Evolutionary conservation across 2,329 filamentous ascomycete genomes (phyloP).

Genomic region (Trichoderma sp.): DNA sequence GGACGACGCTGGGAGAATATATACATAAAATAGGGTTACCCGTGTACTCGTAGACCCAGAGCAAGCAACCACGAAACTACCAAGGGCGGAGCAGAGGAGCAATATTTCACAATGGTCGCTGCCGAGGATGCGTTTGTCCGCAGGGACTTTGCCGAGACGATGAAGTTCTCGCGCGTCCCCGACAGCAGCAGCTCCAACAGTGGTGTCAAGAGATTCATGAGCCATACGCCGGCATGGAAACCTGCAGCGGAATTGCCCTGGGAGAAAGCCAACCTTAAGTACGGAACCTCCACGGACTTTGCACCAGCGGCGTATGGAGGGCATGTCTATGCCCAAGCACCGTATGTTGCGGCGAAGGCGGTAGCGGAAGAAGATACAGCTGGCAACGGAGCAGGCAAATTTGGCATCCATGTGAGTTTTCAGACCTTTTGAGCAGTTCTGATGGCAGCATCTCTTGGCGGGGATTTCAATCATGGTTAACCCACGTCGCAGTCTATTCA

Average conservation of each 20-base stretch:
- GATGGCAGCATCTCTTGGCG: background rate
- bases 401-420: slow-evolving; percentile 47
- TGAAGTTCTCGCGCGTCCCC: slow-evolving; percentile 37
- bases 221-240: slow-evolving; percentile 41
- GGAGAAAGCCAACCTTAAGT: slow-evolving; percentile 31
- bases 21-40: background rate
- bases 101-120: background rate
- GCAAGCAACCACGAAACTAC: background rate
- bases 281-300: background rate
- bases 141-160: slow-evolving; percentile 38
- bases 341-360: slow-evolving; percentile 43
- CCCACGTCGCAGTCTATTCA: slow-evolving; percentile 53
- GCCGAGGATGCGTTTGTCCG: slow-evolving; percentile 28
- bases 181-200: slow-evolving; percentile 17
- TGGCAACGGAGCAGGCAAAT: slow-evolving; percentile 29
- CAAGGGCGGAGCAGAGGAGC: background rate
- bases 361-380: slow-evolving; percentile 40
- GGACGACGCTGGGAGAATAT: background rate
- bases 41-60: background rate
- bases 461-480: background rate
- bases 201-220: slow-evolving; percentile 37
- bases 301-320: slow-evolving; percentile 39
- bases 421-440: too few species aligned
- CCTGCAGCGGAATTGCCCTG: slow-evolving; percentile 41
- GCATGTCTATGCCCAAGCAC: slow-evolving; percentile 45